phyloP scores from a whole-genome alignment of 1,284 basidiomycete genomes.

The Mycena sp. region DNA sequence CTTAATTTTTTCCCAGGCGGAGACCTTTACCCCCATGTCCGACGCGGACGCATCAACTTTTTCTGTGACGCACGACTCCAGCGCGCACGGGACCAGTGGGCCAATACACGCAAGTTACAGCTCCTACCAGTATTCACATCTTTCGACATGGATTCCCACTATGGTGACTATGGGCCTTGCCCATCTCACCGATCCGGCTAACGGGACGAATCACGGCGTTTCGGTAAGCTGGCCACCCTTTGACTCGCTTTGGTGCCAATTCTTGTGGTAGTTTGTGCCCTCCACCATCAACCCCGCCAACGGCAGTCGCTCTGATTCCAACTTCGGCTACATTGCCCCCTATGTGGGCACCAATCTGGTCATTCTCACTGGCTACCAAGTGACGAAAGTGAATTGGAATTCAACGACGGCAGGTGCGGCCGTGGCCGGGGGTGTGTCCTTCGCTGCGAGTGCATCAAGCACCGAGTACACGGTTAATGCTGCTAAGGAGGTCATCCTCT shows the following conservation, averaged over 20 bases:
- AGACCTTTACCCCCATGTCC: constrained; percentile 28
- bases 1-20: constrained; percentile 9
- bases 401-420: constrained; percentile 50
- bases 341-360: constrained; percentile 67
- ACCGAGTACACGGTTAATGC: constrained; percentile 49
- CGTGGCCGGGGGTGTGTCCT: constrained; percentile 67
- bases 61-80: constrained; percentile 21
- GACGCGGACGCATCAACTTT: constrained; percentile 19
- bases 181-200: constrained; percentile 53
- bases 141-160: constrained; percentile 56
- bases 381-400: constrained; percentile 70
- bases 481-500: constrained; percentile 63
- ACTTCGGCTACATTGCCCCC: constrained; percentile 76
- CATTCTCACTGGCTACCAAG: constrained; percentile 64
- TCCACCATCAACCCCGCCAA: constrained; percentile 72
- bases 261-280: constrained; percentile 69
- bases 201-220: constrained; percentile 59
- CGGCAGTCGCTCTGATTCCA: constrained; percentile 75
- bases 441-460: constrained; percentile 48
- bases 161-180: constrained; percentile 56
- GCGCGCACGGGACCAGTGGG: constrained; percentile 27
- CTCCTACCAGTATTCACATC: constrained; percentile 30
- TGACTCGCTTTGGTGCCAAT: too few relatives aligned
- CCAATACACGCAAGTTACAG: constrained; percentile 34
- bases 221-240: too few relatives aligned